These are phyloP conservation scores for Irpex sp. DNA, from an alignment of 1,284 basidiomycete genomes.

Conservation along the genomic window DNA sequence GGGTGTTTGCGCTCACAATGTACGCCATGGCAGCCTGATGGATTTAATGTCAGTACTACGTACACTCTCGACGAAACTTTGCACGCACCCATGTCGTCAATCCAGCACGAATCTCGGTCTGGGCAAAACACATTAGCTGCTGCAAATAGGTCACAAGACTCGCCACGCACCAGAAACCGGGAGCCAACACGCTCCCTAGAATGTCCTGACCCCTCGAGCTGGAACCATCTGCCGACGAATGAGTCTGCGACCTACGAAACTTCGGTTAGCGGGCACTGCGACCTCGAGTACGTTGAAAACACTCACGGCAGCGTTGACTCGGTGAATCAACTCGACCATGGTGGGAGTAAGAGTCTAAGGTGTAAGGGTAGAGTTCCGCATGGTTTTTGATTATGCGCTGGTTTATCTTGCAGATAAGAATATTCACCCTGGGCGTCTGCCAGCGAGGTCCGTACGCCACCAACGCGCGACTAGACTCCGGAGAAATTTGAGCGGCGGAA, in stretches of 20 bases:
- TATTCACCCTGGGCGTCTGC: neutral
- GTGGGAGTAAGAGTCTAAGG: conserved; percentile 7
- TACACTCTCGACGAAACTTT: neutral
- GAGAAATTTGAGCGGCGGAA: neutral
- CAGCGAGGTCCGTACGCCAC: neutral
- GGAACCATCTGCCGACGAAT: conserved; percentile 76
- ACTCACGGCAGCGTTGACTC: conserved; percentile 26
- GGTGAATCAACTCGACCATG: conserved; percentile 25
- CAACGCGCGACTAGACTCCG: neutral
- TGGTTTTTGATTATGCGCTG: neutral
- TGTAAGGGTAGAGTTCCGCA: neutral
- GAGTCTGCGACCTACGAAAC: conserved; percentile 62
- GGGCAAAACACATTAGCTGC: conserved; percentile 1
- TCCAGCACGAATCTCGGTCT: conserved; percentile 82
- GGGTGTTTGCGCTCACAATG: conserved; percentile 40
- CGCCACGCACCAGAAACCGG: conserved; percentile 59
- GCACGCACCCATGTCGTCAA: conserved; percentile 74
- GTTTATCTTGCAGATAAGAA: neutral
- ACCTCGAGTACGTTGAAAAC: neutral
- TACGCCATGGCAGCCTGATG: conserved; percentile 65
- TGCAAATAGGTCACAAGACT: neutral
- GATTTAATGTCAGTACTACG: conserved; percentile 3
- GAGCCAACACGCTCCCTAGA: conserved; percentile 73
- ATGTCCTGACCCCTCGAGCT: conserved; percentile 80
- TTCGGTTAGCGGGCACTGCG: too few relatives aligned